Percentiles rank a stretch among this genome's conserved stretches.
Conservation (phyloP, 2,329 filamentous ascomycete species). For the Trichoderma koningiopsis region DNA sequence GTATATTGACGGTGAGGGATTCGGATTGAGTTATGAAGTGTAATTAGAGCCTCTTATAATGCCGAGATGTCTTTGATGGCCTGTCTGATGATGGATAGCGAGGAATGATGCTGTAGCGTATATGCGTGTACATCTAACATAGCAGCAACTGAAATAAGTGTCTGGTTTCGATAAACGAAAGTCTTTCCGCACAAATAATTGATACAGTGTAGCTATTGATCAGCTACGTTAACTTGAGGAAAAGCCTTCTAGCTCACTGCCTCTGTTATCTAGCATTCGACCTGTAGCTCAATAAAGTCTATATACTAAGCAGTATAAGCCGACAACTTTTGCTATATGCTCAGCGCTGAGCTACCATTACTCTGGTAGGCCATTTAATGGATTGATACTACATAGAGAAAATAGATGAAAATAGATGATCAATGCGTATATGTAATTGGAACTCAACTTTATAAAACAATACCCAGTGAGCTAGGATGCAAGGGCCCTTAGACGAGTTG, state of each 20-base stretch:
- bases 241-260: too few species aligned
- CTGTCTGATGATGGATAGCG: not conserved
- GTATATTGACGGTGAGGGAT: conserved; percentile 57
- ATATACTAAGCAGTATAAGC: not conserved
- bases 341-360: not conserved
- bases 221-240: too few species aligned
- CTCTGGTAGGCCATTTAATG: not conserved
- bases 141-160: not conserved
- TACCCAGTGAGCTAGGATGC: not conserved
- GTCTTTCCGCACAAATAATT: too few species aligned
- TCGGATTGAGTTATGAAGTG: conserved; percentile 29
- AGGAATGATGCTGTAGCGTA: not conserved
- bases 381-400: too few species aligned
- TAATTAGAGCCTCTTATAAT: not conserved
- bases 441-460: not conserved
- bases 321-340: too few species aligned
- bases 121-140: not conserved
- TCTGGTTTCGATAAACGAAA: too few species aligned
- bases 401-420: too few species aligned
- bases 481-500: not conserved
- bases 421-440: not conserved
- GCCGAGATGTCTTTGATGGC: not conserved
- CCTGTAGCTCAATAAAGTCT: too few species aligned
- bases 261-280: too few species aligned
- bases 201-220: too few species aligned